Conservation (phyloP, 768 basidiomycete species). For the Multifurca ochricompacta region DNA sequence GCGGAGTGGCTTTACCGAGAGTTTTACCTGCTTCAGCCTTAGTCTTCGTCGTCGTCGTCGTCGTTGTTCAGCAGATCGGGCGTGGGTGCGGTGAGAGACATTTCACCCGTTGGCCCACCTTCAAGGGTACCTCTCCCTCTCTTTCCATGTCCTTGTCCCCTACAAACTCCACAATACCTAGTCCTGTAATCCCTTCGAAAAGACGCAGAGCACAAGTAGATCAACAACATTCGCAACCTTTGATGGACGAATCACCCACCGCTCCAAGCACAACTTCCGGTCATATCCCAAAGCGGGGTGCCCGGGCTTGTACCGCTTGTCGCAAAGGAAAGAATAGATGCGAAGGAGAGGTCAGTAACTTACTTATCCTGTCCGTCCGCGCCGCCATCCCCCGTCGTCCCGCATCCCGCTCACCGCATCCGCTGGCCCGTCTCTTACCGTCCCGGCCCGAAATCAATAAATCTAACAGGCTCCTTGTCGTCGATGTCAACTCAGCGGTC, state of each 20-base stretch:
- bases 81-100: neutral
- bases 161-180: constrained; percentile 47
- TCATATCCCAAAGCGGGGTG: constrained; percentile 88
- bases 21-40: too few species aligned
- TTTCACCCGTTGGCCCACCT: neutral
- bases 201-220: constrained; percentile 37
- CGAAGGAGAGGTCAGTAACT: constrained; percentile 70
- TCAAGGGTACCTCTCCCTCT: constrained; percentile 12
- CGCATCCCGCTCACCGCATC: constrained; percentile 39
- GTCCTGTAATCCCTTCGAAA: constrained; percentile 47
- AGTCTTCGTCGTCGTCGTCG: too few species aligned
- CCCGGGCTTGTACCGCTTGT: constrained; percentile 81
- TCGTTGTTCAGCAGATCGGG: neutral
- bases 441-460: constrained; percentile 43
- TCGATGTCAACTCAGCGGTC: constrained; percentile 78
- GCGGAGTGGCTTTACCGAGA: too few species aligned
- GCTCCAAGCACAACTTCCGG: constrained; percentile 28
- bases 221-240: constrained; percentile 19
- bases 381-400: too few species aligned
- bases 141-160: constrained; percentile 61
- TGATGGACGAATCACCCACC: constrained; percentile 25
- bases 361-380: constrained; percentile 17
- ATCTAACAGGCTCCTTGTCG: constrained; percentile 78
- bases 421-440: constrained; percentile 61
- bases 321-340: constrained; percentile 91